Percentiles rank a stretch among this genome's conserved stretches.
Evolutionary conservation across 495 filamentous ascomycete species (phyloP).

Genomic region (Hypoxylon crocopeplum): DNA sequence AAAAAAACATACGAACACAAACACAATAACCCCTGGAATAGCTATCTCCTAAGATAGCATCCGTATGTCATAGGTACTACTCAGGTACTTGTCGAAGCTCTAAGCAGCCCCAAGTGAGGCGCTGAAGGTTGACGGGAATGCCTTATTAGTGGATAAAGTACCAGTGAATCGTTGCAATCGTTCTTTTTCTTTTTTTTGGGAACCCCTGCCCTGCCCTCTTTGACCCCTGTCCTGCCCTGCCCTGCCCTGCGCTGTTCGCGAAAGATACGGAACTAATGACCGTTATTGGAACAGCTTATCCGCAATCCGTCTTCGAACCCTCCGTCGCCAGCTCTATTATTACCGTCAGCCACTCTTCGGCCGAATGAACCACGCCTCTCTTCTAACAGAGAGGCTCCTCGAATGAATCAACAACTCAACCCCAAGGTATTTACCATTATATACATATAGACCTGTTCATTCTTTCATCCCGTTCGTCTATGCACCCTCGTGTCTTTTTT

Average conservation of each 20-base stretch:
- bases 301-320: constrained; percentile 25
- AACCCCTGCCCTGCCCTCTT: not conserved
- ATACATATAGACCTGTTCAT: constrained; percentile 23
- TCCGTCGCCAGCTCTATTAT: constrained; percentile 17
- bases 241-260: not conserved
- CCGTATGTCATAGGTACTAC: not conserved
- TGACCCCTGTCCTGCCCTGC: not conserved
- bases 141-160: constrained; percentile 35
- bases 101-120: constrained; percentile 11
- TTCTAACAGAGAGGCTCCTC: constrained; percentile 50
- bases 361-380: constrained; percentile 47
- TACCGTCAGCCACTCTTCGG: constrained; percentile 34
- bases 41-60: not conserved
- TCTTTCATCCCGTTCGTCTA: constrained; percentile 11
- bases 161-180: constrained; percentile 24
- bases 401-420: constrained; percentile 58
- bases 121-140: constrained; percentile 17
- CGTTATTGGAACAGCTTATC: constrained; percentile 31
- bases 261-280: constrained; percentile 31
- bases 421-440: constrained; percentile 49
- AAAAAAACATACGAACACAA: too few species aligned
- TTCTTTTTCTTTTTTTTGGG: constrained; percentile 5
- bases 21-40: too few species aligned
- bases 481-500: constrained; percentile 18
- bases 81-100: constrained; percentile 9